Evolutionary conservation across 2,329 filamentous ascomycete species (phyloP).

Genomic region (Gliomastix tumulicola): DNA sequence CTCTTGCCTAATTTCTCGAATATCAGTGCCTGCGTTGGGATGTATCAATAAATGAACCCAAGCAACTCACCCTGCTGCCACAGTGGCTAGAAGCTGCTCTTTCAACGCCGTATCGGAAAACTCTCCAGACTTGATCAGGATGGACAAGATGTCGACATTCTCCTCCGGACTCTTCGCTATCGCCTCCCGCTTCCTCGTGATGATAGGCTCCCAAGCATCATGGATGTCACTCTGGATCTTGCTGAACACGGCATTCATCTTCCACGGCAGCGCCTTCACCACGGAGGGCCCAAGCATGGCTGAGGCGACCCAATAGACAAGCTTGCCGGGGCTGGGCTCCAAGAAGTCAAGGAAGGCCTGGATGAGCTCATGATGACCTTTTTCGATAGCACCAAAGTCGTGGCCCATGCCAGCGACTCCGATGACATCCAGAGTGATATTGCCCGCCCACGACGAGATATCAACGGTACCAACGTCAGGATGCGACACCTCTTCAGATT

Average conservation of each 20-base stretch:
- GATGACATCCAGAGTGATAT: slow-evolving; percentile 53
- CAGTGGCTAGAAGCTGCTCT: slow-evolving; percentile 48
- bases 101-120: slow-evolving; percentile 45
- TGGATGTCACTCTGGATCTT: slow-evolving; percentile 24
- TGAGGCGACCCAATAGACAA: slow-evolving; percentile 30
- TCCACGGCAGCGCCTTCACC: slow-evolving; percentile 35
- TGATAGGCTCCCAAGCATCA: slow-evolving; percentile 35
- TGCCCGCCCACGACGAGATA: slow-evolving; percentile 42
- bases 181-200: slow-evolving; percentile 40
- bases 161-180: slow-evolving; percentile 31
- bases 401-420: slow-evolving; percentile 49
- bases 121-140: slow-evolving; percentile 42
- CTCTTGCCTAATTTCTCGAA: slow-evolving; percentile 55
- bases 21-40: slow-evolving; percentile 24
- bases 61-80: slow-evolving; percentile 42
- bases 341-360: no score
- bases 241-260: slow-evolving; percentile 30
- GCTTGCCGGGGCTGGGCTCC: no score
- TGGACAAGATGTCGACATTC: slow-evolving; percentile 58
- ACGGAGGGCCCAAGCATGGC: slow-evolving; percentile 25
- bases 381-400: slow-evolving; percentile 38
- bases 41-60: no score
- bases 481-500: no score
- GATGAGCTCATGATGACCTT: no score
- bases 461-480: slow-evolving; percentile 24